Percentiles rank a stretch among this genome's conserved stretches.
These are phyloP conservation scores for Penicillium ucsense DNA, from an alignment of 495 filamentous ascomycete genomes.

Conservation along the genomic window DNA sequence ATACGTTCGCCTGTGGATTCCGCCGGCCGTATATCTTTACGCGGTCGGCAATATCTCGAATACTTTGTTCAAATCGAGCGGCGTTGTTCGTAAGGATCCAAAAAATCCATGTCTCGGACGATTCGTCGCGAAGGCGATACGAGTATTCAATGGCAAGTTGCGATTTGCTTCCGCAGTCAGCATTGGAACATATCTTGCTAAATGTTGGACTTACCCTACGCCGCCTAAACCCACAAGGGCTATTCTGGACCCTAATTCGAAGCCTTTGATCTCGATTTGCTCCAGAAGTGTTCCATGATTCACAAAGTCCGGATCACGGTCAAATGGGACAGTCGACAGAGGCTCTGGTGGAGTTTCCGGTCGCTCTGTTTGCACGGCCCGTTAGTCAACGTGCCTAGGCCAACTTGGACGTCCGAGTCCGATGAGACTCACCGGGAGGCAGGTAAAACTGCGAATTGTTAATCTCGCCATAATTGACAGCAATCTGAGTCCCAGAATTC, in stretches of 20 bases:
- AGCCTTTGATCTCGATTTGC: conserved; percentile 13
- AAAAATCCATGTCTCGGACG: conserved; percentile 38
- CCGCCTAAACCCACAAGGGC: conserved; percentile 26
- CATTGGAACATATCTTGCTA: neutral
- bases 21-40: conserved; percentile 24
- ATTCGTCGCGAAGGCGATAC: conserved; percentile 23
- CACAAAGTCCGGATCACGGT: conserved; percentile 25
- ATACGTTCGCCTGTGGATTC: conserved; percentile 30
- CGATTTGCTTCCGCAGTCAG: conserved; percentile 21
- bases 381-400: neutral
- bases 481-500: conserved; percentile 3
- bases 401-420: neutral
- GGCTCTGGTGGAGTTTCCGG: conserved; percentile 13
- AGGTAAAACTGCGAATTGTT: neutral
- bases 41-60: conserved; percentile 26
- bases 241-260: conserved; percentile 10
- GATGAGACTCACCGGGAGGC: conserved; percentile 2
- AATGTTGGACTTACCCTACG: conserved; percentile 18
- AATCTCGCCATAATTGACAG: conserved; percentile 4
- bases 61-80: conserved; percentile 30
- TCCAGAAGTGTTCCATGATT: conserved; percentile 14
- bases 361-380: neutral
- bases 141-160: conserved; percentile 31
- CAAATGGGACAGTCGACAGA: conserved; percentile 20
- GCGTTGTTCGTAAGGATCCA: conserved; percentile 37